phyloP scores from a whole-genome alignment of 495 filamentous ascomycete species.

The Penicillium herquei region DNA sequence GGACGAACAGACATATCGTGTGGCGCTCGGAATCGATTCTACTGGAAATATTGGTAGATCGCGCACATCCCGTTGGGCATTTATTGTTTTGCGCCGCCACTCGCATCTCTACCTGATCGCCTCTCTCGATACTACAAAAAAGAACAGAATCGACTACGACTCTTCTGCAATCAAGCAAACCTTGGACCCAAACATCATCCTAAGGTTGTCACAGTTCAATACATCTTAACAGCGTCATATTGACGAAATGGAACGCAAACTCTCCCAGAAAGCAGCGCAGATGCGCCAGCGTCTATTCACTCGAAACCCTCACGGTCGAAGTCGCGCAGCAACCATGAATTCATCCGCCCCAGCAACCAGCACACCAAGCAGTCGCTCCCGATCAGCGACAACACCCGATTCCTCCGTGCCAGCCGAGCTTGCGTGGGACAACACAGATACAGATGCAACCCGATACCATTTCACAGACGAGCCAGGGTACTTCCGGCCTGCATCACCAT shows the following conservation, averaged over 20 bases:
- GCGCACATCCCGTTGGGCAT: too few relatives aligned
- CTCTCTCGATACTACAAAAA: background rate
- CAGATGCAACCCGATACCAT: conserved; percentile 4
- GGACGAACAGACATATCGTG: background rate
- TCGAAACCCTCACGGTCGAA: conserved; percentile 9
- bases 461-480: conserved; percentile 26
- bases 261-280: conserved; percentile 22
- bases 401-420: conserved; percentile 8
- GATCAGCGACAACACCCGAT: conserved; percentile 19
- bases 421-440: conserved; percentile 10
- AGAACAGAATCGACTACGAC: background rate
- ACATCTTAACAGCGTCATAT: background rate
- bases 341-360: conserved; percentile 5
- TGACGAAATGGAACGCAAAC: conserved; percentile 22
- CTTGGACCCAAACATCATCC: background rate
- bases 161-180: background rate
- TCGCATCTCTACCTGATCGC: background rate
- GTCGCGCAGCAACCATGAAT: conserved; percentile 12
- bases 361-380: conserved; percentile 15
- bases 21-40: too few relatives aligned
- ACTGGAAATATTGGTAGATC: too few relatives aligned
- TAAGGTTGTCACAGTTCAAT: background rate
- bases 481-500: conserved; percentile 20
- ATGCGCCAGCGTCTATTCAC: conserved; percentile 26
- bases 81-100: background rate